Conservation (phyloP, 768 basidiomycete species). For the Xerocomellus chrysenteron region DNA sequence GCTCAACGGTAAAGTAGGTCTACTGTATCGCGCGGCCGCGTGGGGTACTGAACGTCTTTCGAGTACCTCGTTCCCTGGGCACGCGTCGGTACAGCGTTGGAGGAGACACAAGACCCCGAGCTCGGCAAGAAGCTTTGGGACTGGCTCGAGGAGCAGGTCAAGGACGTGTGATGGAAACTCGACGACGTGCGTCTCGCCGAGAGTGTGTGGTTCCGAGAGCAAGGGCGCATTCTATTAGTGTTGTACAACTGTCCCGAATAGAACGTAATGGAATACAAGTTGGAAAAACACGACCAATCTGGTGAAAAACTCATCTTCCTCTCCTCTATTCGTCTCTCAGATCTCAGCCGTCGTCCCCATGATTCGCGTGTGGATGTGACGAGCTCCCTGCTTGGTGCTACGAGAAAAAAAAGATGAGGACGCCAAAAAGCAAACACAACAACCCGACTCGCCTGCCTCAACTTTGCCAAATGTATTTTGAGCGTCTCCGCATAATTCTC, state of each 20-base stretch:
- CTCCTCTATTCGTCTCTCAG: background rate
- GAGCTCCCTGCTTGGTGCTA: constrained; percentile 31
- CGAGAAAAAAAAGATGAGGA: background rate
- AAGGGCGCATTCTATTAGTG: constrained; percentile 5
- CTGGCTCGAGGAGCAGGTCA: constrained; percentile 48
- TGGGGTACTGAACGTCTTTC: background rate
- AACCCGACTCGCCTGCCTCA: constrained; percentile 60
- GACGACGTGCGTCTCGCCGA: background rate
- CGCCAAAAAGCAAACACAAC: background rate
- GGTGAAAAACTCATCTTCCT: background rate
- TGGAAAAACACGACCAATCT: background rate
- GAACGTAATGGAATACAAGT: constrained; percentile 14
- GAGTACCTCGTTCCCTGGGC: too few relatives aligned
- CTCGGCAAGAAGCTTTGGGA: constrained; percentile 40
- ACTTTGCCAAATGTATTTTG: constrained; percentile 89
- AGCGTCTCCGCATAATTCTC: constrained; percentile 93
- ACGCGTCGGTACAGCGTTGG: too few relatives aligned
- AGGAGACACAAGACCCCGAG: too few relatives aligned
- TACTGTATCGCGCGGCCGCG: background rate
- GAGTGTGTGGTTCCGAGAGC: background rate
- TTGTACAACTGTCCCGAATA: constrained; percentile 19
- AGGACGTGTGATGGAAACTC: constrained; percentile 7
- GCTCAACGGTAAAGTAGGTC: constrained; percentile 43
- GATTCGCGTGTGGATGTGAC: constrained; percentile 25
- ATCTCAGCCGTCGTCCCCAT: constrained; percentile 23